These are phyloP conservation scores for Aspergillus ellipticus DNA, from an alignment of 495 filamentous ascomycete species.

Conservation along the genomic window DNA sequence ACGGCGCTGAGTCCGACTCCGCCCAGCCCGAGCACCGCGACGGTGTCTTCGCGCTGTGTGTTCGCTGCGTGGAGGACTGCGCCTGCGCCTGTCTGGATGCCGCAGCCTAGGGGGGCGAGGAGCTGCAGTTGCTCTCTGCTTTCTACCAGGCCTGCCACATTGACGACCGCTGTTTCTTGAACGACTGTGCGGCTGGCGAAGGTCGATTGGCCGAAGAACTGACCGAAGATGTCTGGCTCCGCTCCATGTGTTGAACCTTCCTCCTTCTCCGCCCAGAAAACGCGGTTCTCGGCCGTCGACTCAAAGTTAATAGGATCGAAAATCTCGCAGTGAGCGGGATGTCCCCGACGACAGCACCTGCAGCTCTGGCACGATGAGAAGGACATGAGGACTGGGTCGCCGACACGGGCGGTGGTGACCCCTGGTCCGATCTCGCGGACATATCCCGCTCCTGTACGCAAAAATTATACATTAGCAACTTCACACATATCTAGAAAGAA, in stretches of 20 bases:
- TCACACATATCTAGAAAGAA: background rate
- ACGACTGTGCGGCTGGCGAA: constrained; percentile 32
- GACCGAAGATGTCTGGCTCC: constrained; percentile 17
- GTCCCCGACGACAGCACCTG: constrained; percentile 9
- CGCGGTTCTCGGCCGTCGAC: background rate
- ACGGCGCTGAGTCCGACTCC: constrained; percentile 36
- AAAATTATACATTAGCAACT: constrained; percentile 2
- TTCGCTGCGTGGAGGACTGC: constrained; percentile 31
- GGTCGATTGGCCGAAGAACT: constrained; percentile 39
- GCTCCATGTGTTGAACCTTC: background rate
- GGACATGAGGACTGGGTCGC: constrained; percentile 43
- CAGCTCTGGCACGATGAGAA: constrained; percentile 35
- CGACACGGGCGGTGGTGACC: constrained; percentile 30
- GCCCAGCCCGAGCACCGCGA: constrained; percentile 33
- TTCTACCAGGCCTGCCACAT: constrained; percentile 16
- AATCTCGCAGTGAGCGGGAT: constrained; percentile 22
- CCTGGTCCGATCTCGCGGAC: constrained; percentile 37
- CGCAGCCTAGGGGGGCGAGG: constrained; percentile 38
- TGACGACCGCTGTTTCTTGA: constrained; percentile 20
- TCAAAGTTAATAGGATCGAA: constrained; percentile 33
- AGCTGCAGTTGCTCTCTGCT: constrained; percentile 27
- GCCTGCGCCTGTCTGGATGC: constrained; percentile 40
- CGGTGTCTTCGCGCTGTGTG: constrained; percentile 16
- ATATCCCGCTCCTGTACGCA: constrained; percentile 34
- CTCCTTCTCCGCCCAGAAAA: constrained; percentile 17